These are phyloP conservation scores for Candida pseudoviswanathii DNA, from an alignment of 1,139 yeast genomes.

Conservation along the genomic window DNA sequence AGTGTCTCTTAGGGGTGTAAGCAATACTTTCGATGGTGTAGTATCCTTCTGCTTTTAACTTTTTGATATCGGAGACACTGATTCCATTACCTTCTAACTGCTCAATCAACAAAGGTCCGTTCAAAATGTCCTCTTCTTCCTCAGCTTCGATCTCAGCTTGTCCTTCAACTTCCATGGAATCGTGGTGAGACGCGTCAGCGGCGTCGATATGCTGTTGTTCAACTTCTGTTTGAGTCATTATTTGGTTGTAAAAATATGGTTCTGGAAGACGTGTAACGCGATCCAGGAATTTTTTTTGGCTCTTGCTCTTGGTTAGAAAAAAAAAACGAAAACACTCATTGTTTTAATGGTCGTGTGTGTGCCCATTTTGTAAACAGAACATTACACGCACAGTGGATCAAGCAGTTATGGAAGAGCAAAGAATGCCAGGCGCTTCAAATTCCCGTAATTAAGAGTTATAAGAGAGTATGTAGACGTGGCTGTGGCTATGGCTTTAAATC, in stretches of 20 bases:
- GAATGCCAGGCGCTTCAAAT: too few relatives aligned
- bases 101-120: constrained; percentile 49
- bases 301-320: background rate
- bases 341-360: background rate
- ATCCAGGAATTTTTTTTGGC: constrained; percentile 1
- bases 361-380: constrained; percentile 1
- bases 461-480: too few relatives aligned
- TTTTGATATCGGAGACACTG: constrained; percentile 73
- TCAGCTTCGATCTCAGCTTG: constrained; percentile 8
- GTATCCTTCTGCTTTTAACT: constrained; percentile 79
- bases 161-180: background rate
- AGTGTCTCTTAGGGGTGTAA: constrained; percentile 77
- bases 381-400: background rate
- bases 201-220: constrained; percentile 4
- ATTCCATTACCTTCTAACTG: constrained; percentile 83
- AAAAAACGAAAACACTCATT: too few relatives aligned
- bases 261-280: constrained; percentile 5
- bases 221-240: constrained; percentile 13
- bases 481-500: too few relatives aligned
- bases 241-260: constrained; percentile 1
- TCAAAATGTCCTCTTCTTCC: constrained; percentile 35
- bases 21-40: constrained; percentile 93
- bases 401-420: background rate
- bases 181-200: constrained; percentile 1
- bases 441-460: background rate